phyloP scores from a whole-genome alignment of 1,284 basidiomycete genomes.

The Sanghuangporus sanghuang region DNA sequence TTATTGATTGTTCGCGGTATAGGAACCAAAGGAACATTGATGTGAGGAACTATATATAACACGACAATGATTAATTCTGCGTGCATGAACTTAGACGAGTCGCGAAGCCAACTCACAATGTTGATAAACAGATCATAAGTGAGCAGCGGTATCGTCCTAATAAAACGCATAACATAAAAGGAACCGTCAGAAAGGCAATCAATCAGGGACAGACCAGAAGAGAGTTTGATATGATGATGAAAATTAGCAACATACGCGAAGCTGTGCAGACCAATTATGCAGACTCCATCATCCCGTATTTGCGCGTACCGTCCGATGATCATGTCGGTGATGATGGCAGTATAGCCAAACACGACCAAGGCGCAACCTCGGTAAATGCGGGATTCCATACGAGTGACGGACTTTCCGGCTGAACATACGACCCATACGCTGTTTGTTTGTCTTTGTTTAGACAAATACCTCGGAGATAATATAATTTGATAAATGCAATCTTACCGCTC shows the following conservation, averaged over 20 bases:
- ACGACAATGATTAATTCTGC: neutral
- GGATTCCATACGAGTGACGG: slow-evolving; percentile 21
- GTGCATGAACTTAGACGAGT: slow-evolving; percentile 3
- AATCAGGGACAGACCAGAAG: neutral
- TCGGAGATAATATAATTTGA: neutral
- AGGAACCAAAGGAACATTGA: slow-evolving; percentile 44
- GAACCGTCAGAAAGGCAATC: neutral
- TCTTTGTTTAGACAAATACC: neutral
- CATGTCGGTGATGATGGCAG: slow-evolving; percentile 29
- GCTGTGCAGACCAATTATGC: slow-evolving; percentile 39
- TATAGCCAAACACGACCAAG: slow-evolving; percentile 28
- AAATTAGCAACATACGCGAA: slow-evolving; percentile 24
- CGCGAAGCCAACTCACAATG: slow-evolving; percentile 17
- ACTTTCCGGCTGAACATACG: slow-evolving; percentile 15
- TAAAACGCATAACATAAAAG: neutral
- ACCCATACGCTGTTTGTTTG: slow-evolving; percentile 13
- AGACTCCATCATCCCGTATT: slow-evolving; percentile 31
- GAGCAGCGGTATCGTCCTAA: slow-evolving; percentile 34
- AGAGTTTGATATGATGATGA: neutral
- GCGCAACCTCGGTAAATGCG: slow-evolving; percentile 33
- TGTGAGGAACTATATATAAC: slow-evolving; percentile 30
- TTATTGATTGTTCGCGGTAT: slow-evolving; percentile 30
- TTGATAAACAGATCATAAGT: slow-evolving; percentile 36
- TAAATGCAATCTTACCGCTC: slow-evolving; percentile 6
- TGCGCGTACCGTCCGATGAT: slow-evolving; percentile 35